Evolutionary conservation across 208 protist genomes (phyloP).

Genomic region (Leishmania amazonensis): DNA sequence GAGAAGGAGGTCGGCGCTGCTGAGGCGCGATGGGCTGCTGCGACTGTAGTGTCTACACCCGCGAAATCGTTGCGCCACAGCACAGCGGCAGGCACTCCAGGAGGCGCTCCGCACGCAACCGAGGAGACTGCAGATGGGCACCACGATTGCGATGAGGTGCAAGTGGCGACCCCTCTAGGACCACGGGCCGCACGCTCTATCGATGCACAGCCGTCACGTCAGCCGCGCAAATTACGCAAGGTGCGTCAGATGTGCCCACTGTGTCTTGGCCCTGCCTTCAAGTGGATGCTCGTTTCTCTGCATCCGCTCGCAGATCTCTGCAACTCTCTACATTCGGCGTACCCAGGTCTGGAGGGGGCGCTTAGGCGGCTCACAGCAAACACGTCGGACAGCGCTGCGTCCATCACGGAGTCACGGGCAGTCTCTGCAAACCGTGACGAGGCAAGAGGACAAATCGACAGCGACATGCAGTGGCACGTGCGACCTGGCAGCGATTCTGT

Average conservation of each 20-base stretch:
- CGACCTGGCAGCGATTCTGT: background rate
- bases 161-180: background rate
- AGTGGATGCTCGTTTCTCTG: constrained; percentile 64
- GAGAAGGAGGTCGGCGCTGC: constrained; percentile 2
- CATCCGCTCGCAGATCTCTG: constrained; percentile 55
- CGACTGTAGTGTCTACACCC: background rate
- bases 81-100: background rate
- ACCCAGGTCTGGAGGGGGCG: constrained; percentile 28
- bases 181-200: background rate
- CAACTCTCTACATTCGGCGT: constrained; percentile 6
- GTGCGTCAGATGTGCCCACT: constrained; percentile 54
- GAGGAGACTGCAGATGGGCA: background rate
- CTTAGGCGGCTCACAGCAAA: constrained; percentile 17
- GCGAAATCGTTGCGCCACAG: background rate
- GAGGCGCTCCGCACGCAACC: background rate
- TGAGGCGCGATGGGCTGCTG: constrained; percentile 14
- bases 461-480: background rate
- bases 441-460: background rate
- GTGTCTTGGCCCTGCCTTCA: constrained; percentile 64
- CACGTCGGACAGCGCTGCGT: background rate
- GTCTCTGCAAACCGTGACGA: background rate
- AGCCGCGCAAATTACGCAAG: constrained; percentile 25
- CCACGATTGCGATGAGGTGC: background rate
- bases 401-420: background rate
- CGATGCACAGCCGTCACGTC: background rate